Conservation (phyloP, 2,329 filamentous ascomycete species). For the Aspergillus proliferans region DNA sequence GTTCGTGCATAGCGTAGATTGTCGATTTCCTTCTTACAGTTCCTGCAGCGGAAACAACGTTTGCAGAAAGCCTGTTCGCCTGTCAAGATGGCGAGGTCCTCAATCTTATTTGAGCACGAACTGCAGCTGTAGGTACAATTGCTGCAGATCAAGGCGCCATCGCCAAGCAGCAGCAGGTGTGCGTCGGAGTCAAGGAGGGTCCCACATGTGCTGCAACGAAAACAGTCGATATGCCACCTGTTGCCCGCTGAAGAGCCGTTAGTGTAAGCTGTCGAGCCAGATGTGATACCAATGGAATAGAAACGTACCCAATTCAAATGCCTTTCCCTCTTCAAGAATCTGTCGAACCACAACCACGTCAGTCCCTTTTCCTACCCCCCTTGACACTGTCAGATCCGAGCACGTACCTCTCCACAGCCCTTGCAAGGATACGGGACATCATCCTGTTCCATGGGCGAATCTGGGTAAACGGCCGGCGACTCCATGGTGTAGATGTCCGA, state of each 20-base stretch:
- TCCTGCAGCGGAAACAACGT: conserved; percentile 92
- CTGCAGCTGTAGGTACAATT: conserved; percentile 99
- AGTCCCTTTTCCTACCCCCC: conserved; percentile 3
- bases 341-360: conserved; percentile 32
- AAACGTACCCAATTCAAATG: conserved; percentile 82
- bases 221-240: conserved; percentile 98
- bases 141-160: conserved; percentile 97
- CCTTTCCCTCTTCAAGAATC: conserved; percentile 98
- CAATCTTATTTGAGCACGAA: conserved; percentile 94
- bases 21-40: conserved; percentile 98
- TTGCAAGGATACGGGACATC: conserved; percentile 82
- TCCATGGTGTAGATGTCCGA: conserved; percentile 39
- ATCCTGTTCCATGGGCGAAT: conserved; percentile 66
- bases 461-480: conserved; percentile 49
- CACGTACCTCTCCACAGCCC: conserved; percentile 76
- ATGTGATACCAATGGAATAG: conserved; percentile 2
- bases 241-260: conserved; percentile 66
- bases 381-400: neutral
- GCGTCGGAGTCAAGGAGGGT: conserved; percentile 97
- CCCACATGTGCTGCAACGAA: conserved; percentile 91
- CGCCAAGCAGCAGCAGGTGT: conserved; percentile 91
- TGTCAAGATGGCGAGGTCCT: conserved; percentile 93
- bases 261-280: conserved; percentile 15
- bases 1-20: conserved; percentile 96
- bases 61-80: conserved; percentile 98